Percentiles rank a stretch among this genome's conserved stretches.
Conservation (phyloP, 371 early-diverging fungal species). For the Lichtheimia ramosa region DNA sequence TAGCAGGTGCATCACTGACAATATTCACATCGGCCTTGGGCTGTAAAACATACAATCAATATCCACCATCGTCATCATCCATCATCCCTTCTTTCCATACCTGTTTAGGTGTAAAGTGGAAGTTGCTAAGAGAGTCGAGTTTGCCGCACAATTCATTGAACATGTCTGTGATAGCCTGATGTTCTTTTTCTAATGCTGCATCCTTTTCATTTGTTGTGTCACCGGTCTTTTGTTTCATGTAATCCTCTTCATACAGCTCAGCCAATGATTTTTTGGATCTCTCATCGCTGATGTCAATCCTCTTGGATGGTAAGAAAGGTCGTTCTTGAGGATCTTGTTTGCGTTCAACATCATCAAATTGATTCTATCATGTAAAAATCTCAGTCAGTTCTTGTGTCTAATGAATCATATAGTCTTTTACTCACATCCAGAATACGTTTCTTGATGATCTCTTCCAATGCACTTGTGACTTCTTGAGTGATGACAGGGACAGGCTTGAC, state of each 20-base stretch:
- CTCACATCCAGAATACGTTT: conserved; percentile 80
- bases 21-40: conserved; percentile 77
- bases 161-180: conserved; percentile 76
- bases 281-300: conserved; percentile 79
- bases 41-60: conserved; percentile 10
- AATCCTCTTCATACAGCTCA: conserved; percentile 92
- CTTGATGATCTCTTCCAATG: conserved; percentile 92
- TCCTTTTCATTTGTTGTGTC: conserved; percentile 71
- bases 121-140: conserved; percentile 91
- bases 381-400: background rate
- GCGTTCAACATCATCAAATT: conserved; percentile 91
- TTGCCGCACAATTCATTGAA: conserved; percentile 75
- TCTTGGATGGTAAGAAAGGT: conserved; percentile 79
- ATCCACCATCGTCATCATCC: background rate
- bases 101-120: conserved; percentile 86
- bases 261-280: conserved; percentile 85
- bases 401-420: background rate
- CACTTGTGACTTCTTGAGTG: conserved; percentile 86
- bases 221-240: conserved; percentile 63
- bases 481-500: conserved; percentile 93
- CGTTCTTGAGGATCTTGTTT: conserved; percentile 72
- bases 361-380: conserved; percentile 21
- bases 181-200: conserved; percentile 70
- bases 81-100: conserved; percentile 13
- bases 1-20: conserved; percentile 82